phyloP scores from a whole-genome alignment of 176 grass and related monocot species.

The Rhynchospora breviuscula region DNA sequence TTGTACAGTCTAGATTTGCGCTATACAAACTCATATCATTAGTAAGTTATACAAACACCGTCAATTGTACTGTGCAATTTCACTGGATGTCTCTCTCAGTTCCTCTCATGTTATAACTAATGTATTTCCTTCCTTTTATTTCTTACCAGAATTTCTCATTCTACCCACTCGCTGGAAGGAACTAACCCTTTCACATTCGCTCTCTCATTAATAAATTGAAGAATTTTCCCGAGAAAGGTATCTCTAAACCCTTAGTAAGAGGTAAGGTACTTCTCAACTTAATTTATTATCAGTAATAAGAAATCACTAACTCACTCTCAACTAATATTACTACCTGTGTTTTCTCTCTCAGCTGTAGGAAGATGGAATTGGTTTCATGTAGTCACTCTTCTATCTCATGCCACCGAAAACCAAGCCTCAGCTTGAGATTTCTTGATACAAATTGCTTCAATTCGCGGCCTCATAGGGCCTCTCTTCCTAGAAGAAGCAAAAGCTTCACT shows the following conservation, averaged over 20 bases:
- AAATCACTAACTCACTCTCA: background rate
- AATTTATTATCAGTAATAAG: background rate
- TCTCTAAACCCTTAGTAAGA: background rate
- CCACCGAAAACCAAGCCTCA: constrained; percentile 36
- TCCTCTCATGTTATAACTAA: background rate
- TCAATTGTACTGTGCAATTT: background rate
- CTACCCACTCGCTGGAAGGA: background rate
- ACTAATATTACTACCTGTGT: background rate
- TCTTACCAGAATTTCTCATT: background rate
- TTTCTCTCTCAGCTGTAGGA: constrained; percentile 25
- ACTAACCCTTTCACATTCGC: background rate
- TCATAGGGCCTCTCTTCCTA: constrained; percentile 17
- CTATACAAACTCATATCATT: background rate
- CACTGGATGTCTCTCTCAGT: background rate
- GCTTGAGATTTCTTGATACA: constrained; percentile 29
- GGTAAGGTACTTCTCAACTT: background rate
- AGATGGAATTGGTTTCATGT: constrained; percentile 68
- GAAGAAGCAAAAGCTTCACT: constrained; percentile 26
- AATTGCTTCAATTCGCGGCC: constrained; percentile 14
- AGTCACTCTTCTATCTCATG: constrained; percentile 46
- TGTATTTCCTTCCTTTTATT: background rate
- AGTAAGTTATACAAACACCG: background rate
- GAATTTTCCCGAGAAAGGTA: background rate
- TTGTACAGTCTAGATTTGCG: background rate
- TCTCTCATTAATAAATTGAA: background rate